Base-by-base conservation (phyloP, 2,329 filamentous ascomycete species). In the Davidsoniella australis region DNA sequence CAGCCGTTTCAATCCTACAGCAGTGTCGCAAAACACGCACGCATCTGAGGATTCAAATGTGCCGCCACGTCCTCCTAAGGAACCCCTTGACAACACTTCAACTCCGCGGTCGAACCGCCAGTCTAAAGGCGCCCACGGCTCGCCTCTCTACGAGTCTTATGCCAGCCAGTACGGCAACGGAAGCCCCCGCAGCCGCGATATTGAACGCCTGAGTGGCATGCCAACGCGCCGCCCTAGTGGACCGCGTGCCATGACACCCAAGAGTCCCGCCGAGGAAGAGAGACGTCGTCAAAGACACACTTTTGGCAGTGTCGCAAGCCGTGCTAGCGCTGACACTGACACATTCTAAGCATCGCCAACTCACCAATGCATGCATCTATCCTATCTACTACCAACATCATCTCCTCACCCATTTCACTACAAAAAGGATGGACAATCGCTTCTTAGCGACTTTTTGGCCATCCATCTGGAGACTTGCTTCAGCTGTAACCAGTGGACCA, bases 1-100 rank as follows among this genome's bases (percentile, higher is more conserved):
- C 6, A 65, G 72, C 57, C 70, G 74, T 7, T 70, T 73, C 54
- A 66, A 68, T 1, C 61, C 61, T 24, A 64, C 70, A 56, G 60
- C 62, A 50, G 67, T 71, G 55, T 62, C 69, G 41, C 73, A 73
- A 57, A 72, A 68, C 59, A 62, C 52, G 2, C 60, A 61, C 8
- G 65, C 70, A 2, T 60, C 60, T 2, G 59, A 61, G n/a, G 59
- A 61, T 5, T 58, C 57, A 26, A 57, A 62, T 5, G 69, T 64
- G 2, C 76, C 76, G 1, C 72, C 74, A 1, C 69, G 74, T 3
- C 77, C 77, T 36, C 76, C 76, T 4, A 81, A 81, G 64, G 76
- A 80, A 62, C 72, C 75, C 0, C 60, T 80, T 0, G 72, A 71
- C 4, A 40, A 71, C 4, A 45, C 40, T 3, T 12, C 18, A 9